phyloP scores from a whole-genome alignment of 78 protist genomes.

The Goniomonas avonlea region DNA sequence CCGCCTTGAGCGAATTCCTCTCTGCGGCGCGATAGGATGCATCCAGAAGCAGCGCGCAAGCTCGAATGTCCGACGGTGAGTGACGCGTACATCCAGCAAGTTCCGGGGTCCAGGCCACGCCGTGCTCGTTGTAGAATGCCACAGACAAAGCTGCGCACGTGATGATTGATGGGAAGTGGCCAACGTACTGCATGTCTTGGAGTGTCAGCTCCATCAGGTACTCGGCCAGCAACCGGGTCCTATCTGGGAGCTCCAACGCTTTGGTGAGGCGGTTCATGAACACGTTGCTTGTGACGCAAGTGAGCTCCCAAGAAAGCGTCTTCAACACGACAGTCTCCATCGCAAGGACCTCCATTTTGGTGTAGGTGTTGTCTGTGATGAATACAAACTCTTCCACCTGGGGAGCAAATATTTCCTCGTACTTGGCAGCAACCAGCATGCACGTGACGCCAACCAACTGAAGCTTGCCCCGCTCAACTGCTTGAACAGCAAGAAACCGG shows the following conservation, averaged over 20 bases:
- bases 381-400: conserved; percentile 40
- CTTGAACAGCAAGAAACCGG: conserved; percentile 32
- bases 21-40: neutral
- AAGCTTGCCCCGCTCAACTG: conserved; percentile 27
- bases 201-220: conserved; percentile 48
- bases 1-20: conserved; percentile 12
- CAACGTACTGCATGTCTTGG: conserved; percentile 9
- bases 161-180: conserved; percentile 33
- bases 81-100: neutral
- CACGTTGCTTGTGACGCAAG: neutral
- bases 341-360: conserved; percentile 17
- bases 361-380: conserved; percentile 60
- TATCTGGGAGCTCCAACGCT: neutral
- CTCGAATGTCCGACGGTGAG: neutral
- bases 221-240: neutral
- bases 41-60: neutral
- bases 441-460: conserved; percentile 64
- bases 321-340: conserved; percentile 9
- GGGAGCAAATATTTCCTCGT: conserved; percentile 67
- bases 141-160: conserved; percentile 39
- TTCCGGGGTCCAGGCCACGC: neutral
- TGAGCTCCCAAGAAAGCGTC: conserved; percentile 26
- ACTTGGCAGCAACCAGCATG: conserved; percentile 53
- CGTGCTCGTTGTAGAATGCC: conserved; percentile 12
- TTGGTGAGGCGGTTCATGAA: conserved; percentile 1